Evolutionary conservation across 495 filamentous ascomycete genomes (phyloP), one percentile per base, ranked within the genome.

Genomic region (Hypoxylon cercidicola): DNA sequence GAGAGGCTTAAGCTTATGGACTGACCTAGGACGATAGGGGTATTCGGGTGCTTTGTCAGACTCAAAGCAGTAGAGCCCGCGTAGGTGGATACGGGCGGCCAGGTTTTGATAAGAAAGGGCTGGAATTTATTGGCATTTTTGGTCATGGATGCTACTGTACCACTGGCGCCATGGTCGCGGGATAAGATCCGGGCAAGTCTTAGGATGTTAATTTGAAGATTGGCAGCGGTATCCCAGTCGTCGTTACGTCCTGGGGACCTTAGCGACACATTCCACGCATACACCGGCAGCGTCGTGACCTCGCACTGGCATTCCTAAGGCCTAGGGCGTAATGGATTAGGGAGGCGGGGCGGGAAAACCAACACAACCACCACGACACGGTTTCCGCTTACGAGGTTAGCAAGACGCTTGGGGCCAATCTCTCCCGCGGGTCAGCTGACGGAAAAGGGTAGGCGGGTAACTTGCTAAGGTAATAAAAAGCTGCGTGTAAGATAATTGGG

Each of bases 181-280:
- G 51, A 62, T 49, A 37, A 23, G 62, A 65, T 57, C 61, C 60
- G 66, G 30, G 56, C 55, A 51, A 40, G 41, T 35, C 16, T 28
- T 49, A 48, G 56, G 57, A 51, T 69, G 34, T 45, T 58, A 69
- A 69, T 69, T 69, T 69, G 58, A 58, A 55, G 35, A 32, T 64
- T 72, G 39, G 47, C 67, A 72, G 50, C 67, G 70, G 70, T 72
- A 72, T 68, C 66, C 70, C 46, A 41, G 68, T 64, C 60, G 60
- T 46, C 13, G 49, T 60, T 66, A 43, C 62, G 57, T 44, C 44
- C 54, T 65, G 58, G 62, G 62, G 57, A 54, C 41, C 20, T 66
- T 62, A 62, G 67, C 62, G 57, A 70, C 57, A 58, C 53, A 66
- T 66, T 66, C 66, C 63, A 66, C 62, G 62, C 60, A 70, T 66